Percentiles rank a stretch among this genome's conserved stretches.
Evolutionary conservation across 495 filamentous ascomycete genomes (phyloP).

Genomic region (Platismatia glauca): DNA sequence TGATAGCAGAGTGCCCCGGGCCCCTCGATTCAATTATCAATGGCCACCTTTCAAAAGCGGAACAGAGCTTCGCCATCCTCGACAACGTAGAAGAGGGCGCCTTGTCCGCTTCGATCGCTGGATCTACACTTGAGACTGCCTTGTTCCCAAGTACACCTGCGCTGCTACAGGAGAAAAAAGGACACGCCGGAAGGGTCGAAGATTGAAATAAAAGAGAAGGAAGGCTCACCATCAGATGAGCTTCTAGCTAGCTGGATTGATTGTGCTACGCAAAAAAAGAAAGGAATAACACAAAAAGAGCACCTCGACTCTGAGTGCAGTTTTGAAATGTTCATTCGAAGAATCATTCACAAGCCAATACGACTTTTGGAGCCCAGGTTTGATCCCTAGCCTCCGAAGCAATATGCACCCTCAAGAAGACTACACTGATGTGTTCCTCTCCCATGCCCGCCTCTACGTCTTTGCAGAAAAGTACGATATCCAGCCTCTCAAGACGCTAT

Average conservation of each 20-base stretch:
- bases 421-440: constrained; percentile 33
- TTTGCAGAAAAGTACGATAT: constrained; percentile 35
- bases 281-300: not conserved
- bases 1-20: constrained; percentile 9
- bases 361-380: not conserved
- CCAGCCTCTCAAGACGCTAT: constrained; percentile 27
- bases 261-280: not conserved
- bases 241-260: not conserved
- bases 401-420: constrained; percentile 23
- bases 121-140: constrained; percentile 9
- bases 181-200: not conserved
- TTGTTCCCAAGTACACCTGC: not conserved
- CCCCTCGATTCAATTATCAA: constrained; percentile 18
- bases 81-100: constrained; percentile 10
- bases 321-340: not conserved
- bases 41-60: constrained; percentile 13
- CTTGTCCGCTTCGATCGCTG: constrained; percentile 12
- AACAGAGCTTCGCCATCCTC: constrained; percentile 14
- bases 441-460: constrained; percentile 34
- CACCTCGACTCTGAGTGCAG: not conserved
- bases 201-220: not conserved
- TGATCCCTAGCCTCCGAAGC: not conserved
- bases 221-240: not conserved
- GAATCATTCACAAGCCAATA: constrained; percentile 2
- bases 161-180: not conserved